Base-by-base conservation (phyloP, 140 eudicot species). In the Cichorium intybus region DNA sequence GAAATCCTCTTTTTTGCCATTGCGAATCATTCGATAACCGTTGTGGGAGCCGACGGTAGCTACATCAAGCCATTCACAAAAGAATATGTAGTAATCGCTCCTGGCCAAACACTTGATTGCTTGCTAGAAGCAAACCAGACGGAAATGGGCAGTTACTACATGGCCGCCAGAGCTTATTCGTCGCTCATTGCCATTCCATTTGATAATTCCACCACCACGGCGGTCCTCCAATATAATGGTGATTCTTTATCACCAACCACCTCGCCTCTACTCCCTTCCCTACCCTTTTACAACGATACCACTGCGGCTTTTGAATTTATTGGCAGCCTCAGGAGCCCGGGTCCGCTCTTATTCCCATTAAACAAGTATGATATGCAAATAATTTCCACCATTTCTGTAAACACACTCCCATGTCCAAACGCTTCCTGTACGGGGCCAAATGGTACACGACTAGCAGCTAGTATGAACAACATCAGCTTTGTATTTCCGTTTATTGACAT, bases 51-150 rank as follows among this genome's bases (percentile, higher is more conserved):
- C 15, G 96, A 87, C 12, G 93, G 70, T 10, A 28, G 68, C 70
- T 82, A 84, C 78, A 74, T 77, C 16, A 82, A 81, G 61, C 93
- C 80, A 8, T 21, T 71, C 0, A 82, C 60, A 1, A 41, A 58
- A 5, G 55, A 70, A 24, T 74, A 73, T 10, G 43, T 87, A 11
- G 71, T 70, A 16, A 74, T 84, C 16, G 41, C 87, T 22, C 96
- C 96, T 0, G 96, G 96, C 9, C 89, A 88, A 34, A 79, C 96
- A 46, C 60, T 81, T 6, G 96, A 88, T 56, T 74, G 79, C 83
- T 49, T 84, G 39, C 34, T 87, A 21, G 70, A 71, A 26, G 81
- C 89, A n/a, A 72, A 87, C 62, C 89, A 82, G 48, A 56, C 14
- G 4, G 79, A 81, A 0, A 24, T 62, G 2, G 70, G 35, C 5